Conservation (phyloP, 2,329 filamentous ascomycete genomes). For the Penicillium sp. region DNA sequence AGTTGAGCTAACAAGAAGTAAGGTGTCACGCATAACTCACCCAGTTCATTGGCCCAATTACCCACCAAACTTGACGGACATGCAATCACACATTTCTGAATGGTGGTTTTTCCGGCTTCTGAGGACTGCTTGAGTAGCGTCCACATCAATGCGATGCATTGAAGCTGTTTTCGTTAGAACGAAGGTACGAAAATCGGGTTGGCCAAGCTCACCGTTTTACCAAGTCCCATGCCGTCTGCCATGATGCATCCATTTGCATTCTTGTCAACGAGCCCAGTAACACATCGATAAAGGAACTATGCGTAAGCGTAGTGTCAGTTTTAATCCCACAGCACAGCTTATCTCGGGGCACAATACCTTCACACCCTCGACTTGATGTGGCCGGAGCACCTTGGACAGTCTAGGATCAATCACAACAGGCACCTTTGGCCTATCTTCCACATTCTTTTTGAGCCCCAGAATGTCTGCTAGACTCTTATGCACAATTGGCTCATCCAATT, state of each 20-base stretch:
- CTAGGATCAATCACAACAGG: constrained; percentile 94
- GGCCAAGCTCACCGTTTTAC: constrained; percentile 65
- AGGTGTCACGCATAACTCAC: constrained; percentile 27
- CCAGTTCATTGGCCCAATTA: constrained; percentile 95
- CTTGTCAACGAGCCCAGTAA: constrained; percentile 90
- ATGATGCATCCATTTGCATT: constrained; percentile 98
- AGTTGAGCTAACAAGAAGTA: constrained; percentile 9
- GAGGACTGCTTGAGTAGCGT: constrained; percentile 93
- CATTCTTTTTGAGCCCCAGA: constrained; percentile 85
- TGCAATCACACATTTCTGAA: constrained; percentile 94
- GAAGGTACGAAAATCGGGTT: background rate
- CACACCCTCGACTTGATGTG: constrained; percentile 96
- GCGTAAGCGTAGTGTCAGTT: constrained; percentile 13
- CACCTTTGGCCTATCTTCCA: constrained; percentile 81
- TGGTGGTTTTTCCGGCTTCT: constrained; percentile 87
- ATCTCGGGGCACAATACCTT: constrained; percentile 50
- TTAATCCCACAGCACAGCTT: background rate
- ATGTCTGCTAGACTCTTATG: constrained; percentile 97
- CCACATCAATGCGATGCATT: constrained; percentile 97
- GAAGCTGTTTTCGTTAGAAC: constrained; percentile 52
- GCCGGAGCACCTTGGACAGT: constrained; percentile 82
- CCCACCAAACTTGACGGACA: constrained; percentile 94
- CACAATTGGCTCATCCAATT: constrained; percentile 73
- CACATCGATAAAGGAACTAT: constrained; percentile 85
- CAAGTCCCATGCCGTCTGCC: constrained; percentile 98